These are phyloP conservation scores for Candida oleophila DNA, from an alignment of 805 yeast genomes.

Conservation along the genomic window DNA sequence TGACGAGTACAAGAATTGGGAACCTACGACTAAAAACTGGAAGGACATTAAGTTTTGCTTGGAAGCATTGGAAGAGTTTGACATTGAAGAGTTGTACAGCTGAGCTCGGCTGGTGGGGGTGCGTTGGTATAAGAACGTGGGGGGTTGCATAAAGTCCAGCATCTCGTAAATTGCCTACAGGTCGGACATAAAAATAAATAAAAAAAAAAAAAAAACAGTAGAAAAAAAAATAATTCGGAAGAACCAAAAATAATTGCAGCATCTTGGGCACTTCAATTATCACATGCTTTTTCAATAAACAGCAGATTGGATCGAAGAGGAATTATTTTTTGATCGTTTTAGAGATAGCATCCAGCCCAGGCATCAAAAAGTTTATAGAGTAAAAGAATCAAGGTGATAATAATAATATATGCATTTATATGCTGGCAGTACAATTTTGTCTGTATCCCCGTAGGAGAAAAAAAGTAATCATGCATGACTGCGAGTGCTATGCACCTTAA, in stretches of 20 bases:
- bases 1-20: slow-evolving; percentile 27
- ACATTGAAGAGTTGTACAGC: slow-evolving; percentile 25
- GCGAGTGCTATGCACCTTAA: not conserved
- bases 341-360: no score
- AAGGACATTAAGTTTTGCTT: slow-evolving; percentile 31
- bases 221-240: no score
- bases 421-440: no score
- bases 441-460: no score
- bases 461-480: not conserved
- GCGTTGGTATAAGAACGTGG: not conserved
- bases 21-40: slow-evolving; percentile 27
- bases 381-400: not conserved
- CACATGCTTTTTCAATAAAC: not conserved
- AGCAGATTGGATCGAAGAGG: no score
- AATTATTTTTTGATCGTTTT: no score
- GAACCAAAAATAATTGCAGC: not conserved
- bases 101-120: slow-evolving; percentile 2
- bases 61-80: slow-evolving; percentile 31
- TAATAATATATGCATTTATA: no score
- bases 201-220: not conserved
- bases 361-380: not conserved
- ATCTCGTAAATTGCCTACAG: no score
- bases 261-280: no score
- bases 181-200: not conserved
- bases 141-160: not conserved